These are phyloP conservation scores for Corrigiola litoralis DNA, from an alignment of 179 eudicot species.

Conservation along the genomic window DNA sequence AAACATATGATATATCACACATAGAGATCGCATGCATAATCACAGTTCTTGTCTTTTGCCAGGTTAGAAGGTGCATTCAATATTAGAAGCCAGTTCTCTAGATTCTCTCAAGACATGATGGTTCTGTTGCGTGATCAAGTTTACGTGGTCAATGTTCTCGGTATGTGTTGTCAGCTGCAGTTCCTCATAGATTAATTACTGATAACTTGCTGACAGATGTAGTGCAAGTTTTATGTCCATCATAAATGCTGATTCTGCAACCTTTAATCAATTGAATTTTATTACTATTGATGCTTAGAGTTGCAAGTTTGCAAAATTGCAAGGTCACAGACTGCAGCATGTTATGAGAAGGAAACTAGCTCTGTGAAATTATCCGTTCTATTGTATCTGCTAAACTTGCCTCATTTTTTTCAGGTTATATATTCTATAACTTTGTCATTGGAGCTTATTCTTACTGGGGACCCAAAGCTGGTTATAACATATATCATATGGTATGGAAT, in stretches of 20 bases:
- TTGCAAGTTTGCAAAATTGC: background rate
- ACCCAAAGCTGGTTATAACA: constrained; percentile 83
- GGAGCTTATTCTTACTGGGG: constrained; percentile 99
- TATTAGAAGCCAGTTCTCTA: constrained; percentile 33
- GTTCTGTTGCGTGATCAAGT: constrained; percentile 53
- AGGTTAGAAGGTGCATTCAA: constrained; percentile 26
- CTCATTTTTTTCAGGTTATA: constrained; percentile 44
- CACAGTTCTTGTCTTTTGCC: constrained; percentile 11
- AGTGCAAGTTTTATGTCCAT: background rate
- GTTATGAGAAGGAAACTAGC: too few relatives aligned
- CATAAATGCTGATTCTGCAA: background rate
- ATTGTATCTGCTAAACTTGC: background rate
- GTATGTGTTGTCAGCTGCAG: constrained; percentile 27
- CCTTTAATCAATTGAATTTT: background rate
- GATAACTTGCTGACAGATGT: background rate
- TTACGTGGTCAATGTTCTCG: constrained; percentile 68
- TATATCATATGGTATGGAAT: constrained; percentile 68
- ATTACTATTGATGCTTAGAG: background rate
- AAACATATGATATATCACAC: background rate
- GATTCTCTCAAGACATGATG: constrained; percentile 61
- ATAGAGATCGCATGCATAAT: background rate
- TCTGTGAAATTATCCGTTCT: background rate
- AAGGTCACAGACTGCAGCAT: background rate
- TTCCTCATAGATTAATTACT: background rate
- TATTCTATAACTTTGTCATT: constrained; percentile 73